Base-by-base conservation (phyloP, 2,329 filamentous ascomycete species). In the Neonectria sp. region DNA sequence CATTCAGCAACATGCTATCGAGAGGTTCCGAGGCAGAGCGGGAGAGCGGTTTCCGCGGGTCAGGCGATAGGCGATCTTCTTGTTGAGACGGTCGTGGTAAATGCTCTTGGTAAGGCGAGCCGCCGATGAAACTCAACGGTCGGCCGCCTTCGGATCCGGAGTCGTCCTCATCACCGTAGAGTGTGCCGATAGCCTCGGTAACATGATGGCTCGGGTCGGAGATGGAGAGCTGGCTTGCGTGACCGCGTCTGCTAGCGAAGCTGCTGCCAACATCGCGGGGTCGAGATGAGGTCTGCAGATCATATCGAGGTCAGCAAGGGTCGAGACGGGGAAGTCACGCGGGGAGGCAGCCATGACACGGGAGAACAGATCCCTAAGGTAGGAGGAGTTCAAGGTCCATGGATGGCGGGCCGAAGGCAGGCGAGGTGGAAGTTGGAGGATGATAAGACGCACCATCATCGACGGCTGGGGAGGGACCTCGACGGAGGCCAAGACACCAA, bases 121-220 rank as follows among this genome's bases (percentile, higher is more conserved):
- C 86, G 73, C 79, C 76, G 60, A 95, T 86, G 82, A 94, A 96
- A 83, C 93, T 95, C 75, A 95, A 82, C 40, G 93, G 93, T 52
- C 92, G 90, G 46, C 84, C 81, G 63, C 82, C 81, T 66, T 84
- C 84, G 17, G 81, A 89, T 71, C 89, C 87, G 3, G 82, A 89
- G 73, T 93, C 89, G 73, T 91, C 89, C 76, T 90, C 89, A 77
- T 94, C 92, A 76, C 93, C 93, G 82, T 98, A 97, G 82, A 97
- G 89, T 75, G 95, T 95, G 59, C 94, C 94, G 81, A 97, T 97
- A 67, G 94, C 93, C 81, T 97, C 95, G 63, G 95, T 97, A 79
- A 97, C 94, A 88, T 97, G 95, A 83, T 97, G 94, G 82, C 89
- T 94, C 68, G 95, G 93, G 82, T 97, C 95, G 80, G 93, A 96